Evolutionary conservation across 495 filamentous ascomycete species (phyloP), one percentile per base, ranked within the genome.

Genomic region (Pyronema omphalodes): DNA sequence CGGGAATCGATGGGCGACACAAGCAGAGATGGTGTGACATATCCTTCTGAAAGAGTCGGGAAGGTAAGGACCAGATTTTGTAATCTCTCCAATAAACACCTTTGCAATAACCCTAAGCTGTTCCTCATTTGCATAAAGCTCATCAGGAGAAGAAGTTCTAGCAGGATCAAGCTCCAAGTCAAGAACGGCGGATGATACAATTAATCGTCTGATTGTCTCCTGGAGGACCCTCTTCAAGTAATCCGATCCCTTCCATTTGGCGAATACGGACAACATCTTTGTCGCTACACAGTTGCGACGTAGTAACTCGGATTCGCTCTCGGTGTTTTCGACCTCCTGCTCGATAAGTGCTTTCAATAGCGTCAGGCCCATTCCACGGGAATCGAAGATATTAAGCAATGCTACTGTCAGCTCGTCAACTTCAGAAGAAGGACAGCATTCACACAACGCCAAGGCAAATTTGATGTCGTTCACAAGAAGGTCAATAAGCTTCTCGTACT

Each of bases 201-300:
- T 75, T 37, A 81, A 67, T 48, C 75, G 68, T 64, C 79, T 74
- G 5, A 82, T 64, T 3, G 79, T 76, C 50, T 77, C 76, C 57
- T 80, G 77, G 29, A 82, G 66, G 2, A 79, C 81, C n/a, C 69
- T 67, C 58, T 74, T 76, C 34, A 82, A 71, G 57, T 82, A 82
- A 35, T 69, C 62, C 14, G 70, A 62, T 15, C 79, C 79, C 66
- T 82, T 81, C 79, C 78, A 82, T 54, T 77, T 80, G 3, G 76
- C 79, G 57, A 78, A 82, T 40, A 80, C 70, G 9, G 79, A 79
- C 8, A 82, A 71, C 76, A 81, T 78, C 62, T 82, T 82, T 8
- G 79, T 82, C 17, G 79, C 73, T 3, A 82, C 78, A 55, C 77
- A 81, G 29, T 79, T 80, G 39, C 78, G 69, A 12, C 79, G 71